A percentile compares a stretch with the other conserved stretches of the same genome.
Conservation (phyloP, 2,329 filamentous ascomycete genomes). For the Fusarium lateritium region DNA sequence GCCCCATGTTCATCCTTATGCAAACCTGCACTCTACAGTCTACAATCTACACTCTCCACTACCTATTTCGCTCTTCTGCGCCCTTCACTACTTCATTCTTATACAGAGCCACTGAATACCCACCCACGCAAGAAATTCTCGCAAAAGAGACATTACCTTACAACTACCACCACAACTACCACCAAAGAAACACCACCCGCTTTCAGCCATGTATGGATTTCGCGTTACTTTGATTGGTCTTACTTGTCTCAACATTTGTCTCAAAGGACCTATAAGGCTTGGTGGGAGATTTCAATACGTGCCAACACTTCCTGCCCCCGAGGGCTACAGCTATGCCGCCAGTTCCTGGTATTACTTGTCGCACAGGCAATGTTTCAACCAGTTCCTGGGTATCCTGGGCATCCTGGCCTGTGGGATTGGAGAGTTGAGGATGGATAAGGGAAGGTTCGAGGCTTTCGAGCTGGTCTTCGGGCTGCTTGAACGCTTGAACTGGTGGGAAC, state of each 20-base stretch:
- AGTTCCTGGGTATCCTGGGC: background rate
- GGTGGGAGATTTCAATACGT: background rate
- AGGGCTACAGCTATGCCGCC: background rate
- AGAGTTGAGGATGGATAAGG: background rate
- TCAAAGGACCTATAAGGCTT: background rate
- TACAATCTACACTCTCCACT: background rate
- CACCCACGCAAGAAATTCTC: background rate
- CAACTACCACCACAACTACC: background rate
- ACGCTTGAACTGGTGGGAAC: background rate
- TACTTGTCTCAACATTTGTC: background rate
- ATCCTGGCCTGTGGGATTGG: background rate
- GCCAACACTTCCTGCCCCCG: background rate
- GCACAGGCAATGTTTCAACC: slow-evolving; percentile 16
- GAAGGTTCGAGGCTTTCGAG: background rate
- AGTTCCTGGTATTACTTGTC: slow-evolving; percentile 12
- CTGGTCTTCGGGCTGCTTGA: background rate
- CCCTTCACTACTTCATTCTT: background rate
- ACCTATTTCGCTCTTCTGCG: background rate
- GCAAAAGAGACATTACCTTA: background rate
- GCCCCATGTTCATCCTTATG: background rate
- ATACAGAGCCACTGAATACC: background rate
- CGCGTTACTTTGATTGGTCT: background rate
- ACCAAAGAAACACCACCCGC: background rate
- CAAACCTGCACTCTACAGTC: background rate
- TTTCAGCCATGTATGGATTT: background rate